Conservation (phyloP, 2,329 filamentous ascomycete species). For the Xylariaceae sp. region DNA sequence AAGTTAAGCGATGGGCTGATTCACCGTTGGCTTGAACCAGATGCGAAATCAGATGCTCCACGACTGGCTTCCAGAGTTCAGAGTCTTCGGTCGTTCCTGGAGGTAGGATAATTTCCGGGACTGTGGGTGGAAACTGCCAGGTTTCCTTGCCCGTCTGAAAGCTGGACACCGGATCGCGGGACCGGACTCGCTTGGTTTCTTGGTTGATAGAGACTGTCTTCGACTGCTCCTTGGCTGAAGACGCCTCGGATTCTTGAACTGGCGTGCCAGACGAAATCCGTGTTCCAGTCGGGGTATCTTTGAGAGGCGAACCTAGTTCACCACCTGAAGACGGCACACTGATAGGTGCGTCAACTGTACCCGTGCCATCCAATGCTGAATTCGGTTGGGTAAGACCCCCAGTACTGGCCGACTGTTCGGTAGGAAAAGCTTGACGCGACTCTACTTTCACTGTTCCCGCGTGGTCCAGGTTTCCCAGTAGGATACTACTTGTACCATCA, state of each 20-base stretch:
- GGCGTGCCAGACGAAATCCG: too few species aligned
- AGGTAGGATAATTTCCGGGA: conserved; percentile 9
- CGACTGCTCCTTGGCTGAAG: conserved; percentile 6
- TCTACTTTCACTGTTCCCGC: conserved; percentile 31
- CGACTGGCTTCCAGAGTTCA: conserved; percentile 10
- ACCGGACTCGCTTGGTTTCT: conserved; percentile 6
- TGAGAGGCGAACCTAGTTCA: conserved; percentile 11
- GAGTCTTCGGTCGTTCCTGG: background rate
- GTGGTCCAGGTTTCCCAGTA: conserved; percentile 30
- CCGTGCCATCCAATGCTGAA: background rate
- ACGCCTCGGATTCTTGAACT: conserved; percentile 1
- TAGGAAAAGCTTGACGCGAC: conserved; percentile 13
- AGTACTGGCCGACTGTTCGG: background rate
- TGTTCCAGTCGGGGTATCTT: too few species aligned
- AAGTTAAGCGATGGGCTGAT: conserved; percentile 13
- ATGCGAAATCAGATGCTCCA: conserved; percentile 10
- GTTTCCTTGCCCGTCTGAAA: conserved; percentile 18
- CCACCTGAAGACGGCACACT: conserved; percentile 21
- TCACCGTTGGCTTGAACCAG: conserved; percentile 19
- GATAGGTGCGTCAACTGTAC: background rate
- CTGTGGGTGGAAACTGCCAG: conserved; percentile 19
- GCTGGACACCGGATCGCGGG: conserved; percentile 12
- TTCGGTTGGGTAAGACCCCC: background rate
- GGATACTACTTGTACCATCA: conserved; percentile 11
- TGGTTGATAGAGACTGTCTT: too few species aligned